phyloP scores from a whole-genome alignment of 2,329 filamentous ascomycete genomes.

The Fusarium neocosmosporiellum region DNA sequence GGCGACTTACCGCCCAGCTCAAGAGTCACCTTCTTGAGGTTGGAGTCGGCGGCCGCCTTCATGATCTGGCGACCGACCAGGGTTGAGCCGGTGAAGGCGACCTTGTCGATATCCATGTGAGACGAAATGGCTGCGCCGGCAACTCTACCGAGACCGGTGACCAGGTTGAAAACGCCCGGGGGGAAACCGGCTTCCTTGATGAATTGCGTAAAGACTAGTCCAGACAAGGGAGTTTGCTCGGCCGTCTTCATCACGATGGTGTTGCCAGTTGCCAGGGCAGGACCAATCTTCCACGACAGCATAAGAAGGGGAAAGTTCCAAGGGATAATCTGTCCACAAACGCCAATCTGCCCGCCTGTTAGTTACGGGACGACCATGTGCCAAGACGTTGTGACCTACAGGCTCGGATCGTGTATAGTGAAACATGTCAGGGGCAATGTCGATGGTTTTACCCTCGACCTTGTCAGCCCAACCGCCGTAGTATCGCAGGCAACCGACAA shows the following conservation, averaged over 20 bases:
- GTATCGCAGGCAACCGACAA: slow-evolving; percentile 78
- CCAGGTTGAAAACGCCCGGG: slow-evolving; percentile 79
- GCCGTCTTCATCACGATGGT: slow-evolving; percentile 79
- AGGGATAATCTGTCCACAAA: slow-evolving; percentile 88
- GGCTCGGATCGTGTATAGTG: slow-evolving; percentile 85
- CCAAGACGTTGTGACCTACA: slow-evolving; percentile 41
- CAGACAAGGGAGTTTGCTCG: slow-evolving; percentile 81
- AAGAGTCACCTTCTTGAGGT: slow-evolving; percentile 85
- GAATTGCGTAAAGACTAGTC: slow-evolving; percentile 71
- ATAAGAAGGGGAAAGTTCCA: slow-evolving; percentile 90
- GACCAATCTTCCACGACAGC: slow-evolving; percentile 84
- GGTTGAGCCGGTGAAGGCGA: slow-evolving; percentile 85
- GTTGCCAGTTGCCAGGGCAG: slow-evolving; percentile 79
- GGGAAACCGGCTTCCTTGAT: slow-evolving; percentile 84
- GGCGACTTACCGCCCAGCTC: slow-evolving; percentile 85
- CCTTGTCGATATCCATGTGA: slow-evolving; percentile 86
- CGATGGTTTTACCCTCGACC: slow-evolving; percentile 87
- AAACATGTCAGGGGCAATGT: slow-evolving; percentile 81
- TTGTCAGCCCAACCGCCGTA: slow-evolving; percentile 90
- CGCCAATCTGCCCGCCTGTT: slow-evolving; percentile 63
- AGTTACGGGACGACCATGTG: background rate
- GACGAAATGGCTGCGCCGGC: slow-evolving; percentile 80
- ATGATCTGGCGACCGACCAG: slow-evolving; percentile 79
- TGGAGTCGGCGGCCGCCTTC: slow-evolving; percentile 81
- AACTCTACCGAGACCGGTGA: slow-evolving; percentile 81